Evolutionary conservation across 2,329 filamentous ascomycete species (phyloP).

Genomic region (Cryphonectria radicalis): DNA sequence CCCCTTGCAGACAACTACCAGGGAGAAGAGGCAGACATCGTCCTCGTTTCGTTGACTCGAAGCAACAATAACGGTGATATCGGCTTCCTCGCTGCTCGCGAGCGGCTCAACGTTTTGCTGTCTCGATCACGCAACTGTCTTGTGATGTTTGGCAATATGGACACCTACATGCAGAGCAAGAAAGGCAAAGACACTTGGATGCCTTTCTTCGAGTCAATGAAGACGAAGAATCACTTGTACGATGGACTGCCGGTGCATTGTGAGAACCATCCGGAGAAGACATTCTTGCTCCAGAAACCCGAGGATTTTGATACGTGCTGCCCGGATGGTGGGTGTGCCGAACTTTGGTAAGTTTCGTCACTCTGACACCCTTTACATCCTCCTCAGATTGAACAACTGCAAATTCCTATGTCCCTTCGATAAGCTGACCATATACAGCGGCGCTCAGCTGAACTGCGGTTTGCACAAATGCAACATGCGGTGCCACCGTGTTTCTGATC

Average conservation of each 20-base stretch:
- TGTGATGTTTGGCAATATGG: conserved; percentile 71
- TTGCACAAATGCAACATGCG: conserved; percentile 60
- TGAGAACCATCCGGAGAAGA: conserved; percentile 59
- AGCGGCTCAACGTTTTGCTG: conserved; percentile 72
- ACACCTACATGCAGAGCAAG: conserved; percentile 65
- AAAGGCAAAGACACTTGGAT: conserved; percentile 63
- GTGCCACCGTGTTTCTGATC: conserved; percentile 67
- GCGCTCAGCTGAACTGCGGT: conserved; percentile 56
- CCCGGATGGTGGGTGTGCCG: conserved; percentile 71
- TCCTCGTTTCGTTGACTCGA: conserved; percentile 69
- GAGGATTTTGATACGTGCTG: conserved; percentile 64
- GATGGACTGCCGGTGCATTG: conserved; percentile 66
- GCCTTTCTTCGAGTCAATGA: conserved; percentile 60
- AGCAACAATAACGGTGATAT: conserved; percentile 68
- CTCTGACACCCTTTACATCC: background rate
- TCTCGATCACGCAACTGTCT: conserved; percentile 68
- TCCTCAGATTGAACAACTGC: background rate
- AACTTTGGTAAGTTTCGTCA: conserved; percentile 59
- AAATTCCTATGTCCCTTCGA: background rate
- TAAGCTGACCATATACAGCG: conserved; percentile 42
- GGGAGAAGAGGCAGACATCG: conserved; percentile 75
- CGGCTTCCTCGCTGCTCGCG: conserved; percentile 69
- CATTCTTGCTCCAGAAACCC: conserved; percentile 49
- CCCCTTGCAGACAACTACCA: conserved; percentile 70
- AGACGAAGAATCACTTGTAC: conserved; percentile 54